A percentile compares a stretch with the other conserved stretches of the same genome.
Evolutionary conservation across 352 stramenopile genomes (phyloP).

Genomic region (Globisporangium camurandrum): DNA sequence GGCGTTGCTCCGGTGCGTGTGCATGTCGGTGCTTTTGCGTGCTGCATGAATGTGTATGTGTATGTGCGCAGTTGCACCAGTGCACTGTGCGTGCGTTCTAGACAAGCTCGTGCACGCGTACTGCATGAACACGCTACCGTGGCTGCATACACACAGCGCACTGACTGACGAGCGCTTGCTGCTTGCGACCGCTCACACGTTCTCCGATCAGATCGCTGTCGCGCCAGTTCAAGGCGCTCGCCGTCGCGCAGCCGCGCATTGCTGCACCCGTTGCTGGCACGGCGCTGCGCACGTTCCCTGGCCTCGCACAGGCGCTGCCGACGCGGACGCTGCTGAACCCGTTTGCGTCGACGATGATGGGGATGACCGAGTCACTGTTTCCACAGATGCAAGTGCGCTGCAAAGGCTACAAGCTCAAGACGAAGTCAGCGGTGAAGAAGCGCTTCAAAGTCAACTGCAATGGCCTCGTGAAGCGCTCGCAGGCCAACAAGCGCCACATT

Average conservation of each 20-base stretch:
- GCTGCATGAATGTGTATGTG: background rate
- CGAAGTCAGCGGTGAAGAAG: constrained; percentile 78
- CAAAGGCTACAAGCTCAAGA: constrained; percentile 83
- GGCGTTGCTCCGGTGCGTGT: constrained; percentile 33
- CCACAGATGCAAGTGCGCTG: constrained; percentile 43
- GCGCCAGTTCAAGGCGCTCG: constrained; percentile 44
- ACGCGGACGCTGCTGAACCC: constrained; percentile 8
- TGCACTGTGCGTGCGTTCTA: background rate
- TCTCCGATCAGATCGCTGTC: constrained; percentile 32
- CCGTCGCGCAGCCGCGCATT: constrained; percentile 21
- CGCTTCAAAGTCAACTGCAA: constrained; percentile 80
- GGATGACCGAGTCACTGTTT: constrained; percentile 14
- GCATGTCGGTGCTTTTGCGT: background rate
- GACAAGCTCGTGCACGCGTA: background rate
- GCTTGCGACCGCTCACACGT: no score
- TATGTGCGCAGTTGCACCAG: background rate
- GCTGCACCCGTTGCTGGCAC: constrained; percentile 9
- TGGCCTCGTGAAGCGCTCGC: constrained; percentile 66
- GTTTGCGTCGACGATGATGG: constrained; percentile 15
- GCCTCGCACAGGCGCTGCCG: constrained; percentile 3
- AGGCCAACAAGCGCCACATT: constrained; percentile 82
- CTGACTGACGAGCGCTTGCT: no score
- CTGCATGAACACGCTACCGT: background rate
- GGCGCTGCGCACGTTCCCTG: constrained; percentile 17
- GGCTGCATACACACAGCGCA: background rate